Percentiles rank a stretch among this genome's conserved stretches.
phyloP scores from a whole-genome alignment of 2,329 filamentous ascomycete species.

The Juglanconis sp. region DNA sequence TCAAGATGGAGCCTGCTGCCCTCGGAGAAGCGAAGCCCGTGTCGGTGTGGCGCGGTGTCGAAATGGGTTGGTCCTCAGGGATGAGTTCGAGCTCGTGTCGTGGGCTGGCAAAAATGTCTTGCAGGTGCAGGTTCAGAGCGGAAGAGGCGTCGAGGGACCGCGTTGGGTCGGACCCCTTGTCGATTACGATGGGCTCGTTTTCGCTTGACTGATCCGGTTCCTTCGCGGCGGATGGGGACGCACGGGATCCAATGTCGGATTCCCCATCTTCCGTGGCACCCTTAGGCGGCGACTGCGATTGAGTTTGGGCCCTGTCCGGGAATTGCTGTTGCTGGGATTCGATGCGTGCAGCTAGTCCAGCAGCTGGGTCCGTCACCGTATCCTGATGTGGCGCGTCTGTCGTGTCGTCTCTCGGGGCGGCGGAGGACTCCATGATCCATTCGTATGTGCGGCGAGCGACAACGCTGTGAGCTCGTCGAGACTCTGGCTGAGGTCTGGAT shows the following conservation, averaged over 20 bases:
- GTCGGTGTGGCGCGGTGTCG: conserved; percentile 3
- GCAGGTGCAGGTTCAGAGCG: neutral
- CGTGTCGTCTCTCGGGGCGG: neutral
- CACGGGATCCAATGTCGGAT: neutral
- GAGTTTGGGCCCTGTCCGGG: neutral
- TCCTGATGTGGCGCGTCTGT: conserved; percentile 1
- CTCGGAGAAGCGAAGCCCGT: conserved; percentile 4
- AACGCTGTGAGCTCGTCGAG: neutral
- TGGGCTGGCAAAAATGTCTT: conserved; percentile 8
- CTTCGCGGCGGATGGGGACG: neutral
- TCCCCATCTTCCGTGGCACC: neutral
- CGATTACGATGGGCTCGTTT: neutral
- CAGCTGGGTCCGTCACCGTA: neutral
- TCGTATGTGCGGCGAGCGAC: neutral
- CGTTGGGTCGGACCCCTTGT: neutral
- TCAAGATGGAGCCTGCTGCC: neutral
- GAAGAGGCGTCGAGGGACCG: neutral
- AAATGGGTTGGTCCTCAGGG: conserved; percentile 15
- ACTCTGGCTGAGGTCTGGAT: neutral
- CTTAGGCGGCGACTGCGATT: neutral
- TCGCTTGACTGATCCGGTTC: neutral
- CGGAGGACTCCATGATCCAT: conserved; percentile 4
- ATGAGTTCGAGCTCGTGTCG: conserved; percentile 17
- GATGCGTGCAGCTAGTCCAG: neutral
- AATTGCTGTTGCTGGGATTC: neutral